Evolutionary conservation across 495 filamentous ascomycete genomes (phyloP).

Genomic region (Podospora pseudopauciseta): DNA sequence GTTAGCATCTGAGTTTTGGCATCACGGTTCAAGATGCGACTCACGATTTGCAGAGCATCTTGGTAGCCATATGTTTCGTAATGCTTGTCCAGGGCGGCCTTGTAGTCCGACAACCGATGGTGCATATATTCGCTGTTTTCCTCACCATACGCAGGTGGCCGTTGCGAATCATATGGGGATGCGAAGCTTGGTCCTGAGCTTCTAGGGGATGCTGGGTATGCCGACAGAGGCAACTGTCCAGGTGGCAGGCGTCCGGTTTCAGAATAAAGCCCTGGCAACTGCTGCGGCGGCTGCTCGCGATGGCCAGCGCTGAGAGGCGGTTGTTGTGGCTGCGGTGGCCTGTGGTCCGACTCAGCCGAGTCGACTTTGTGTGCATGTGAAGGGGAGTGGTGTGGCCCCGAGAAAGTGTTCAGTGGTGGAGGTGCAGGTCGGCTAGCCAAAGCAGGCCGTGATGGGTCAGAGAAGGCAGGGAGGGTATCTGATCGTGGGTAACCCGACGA

Average conservation of each 20-base stretch:
- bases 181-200: slow-evolving; percentile 33
- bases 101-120: slow-evolving; percentile 30
- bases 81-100: slow-evolving; percentile 37
- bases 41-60: slow-evolving; percentile 41
- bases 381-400: slow-evolving; percentile 30
- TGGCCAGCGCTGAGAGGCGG: slow-evolving; percentile 26
- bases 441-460: slow-evolving; percentile 30
- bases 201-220: slow-evolving; percentile 41
- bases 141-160: slow-evolving; percentile 38
- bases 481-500: slow-evolving; percentile 28
- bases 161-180: slow-evolving; percentile 40
- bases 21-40: slow-evolving; percentile 9
- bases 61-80: slow-evolving; percentile 43
- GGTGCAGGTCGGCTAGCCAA: slow-evolving; percentile 29
- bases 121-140: slow-evolving; percentile 21
- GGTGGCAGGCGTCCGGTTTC: slow-evolving; percentile 39
- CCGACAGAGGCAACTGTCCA: slow-evolving; percentile 41
- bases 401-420: slow-evolving; percentile 34
- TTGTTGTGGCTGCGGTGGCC: slow-evolving; percentile 29
- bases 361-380: slow-evolving; percentile 19
- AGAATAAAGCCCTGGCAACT: slow-evolving; percentile 34
- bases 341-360: slow-evolving; percentile 25
- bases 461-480: slow-evolving; percentile 34
- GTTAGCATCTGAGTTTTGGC: slow-evolving; percentile 20
- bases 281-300: slow-evolving; percentile 26